Conservation (phyloP, 371 early-diverging fungal genomes). For the Mortierella sp. region DNA sequence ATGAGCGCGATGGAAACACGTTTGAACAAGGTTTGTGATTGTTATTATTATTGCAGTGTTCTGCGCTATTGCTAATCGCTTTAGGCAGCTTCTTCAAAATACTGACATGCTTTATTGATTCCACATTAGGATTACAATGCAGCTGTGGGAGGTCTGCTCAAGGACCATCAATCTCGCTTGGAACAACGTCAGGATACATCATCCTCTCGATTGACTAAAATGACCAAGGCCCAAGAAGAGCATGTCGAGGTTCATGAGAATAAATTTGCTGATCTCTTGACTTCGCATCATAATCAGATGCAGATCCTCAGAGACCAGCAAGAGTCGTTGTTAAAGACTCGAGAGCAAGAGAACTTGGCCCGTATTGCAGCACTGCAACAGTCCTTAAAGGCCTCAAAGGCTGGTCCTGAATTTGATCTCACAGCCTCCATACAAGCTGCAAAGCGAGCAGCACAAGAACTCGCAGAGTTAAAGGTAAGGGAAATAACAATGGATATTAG, state of each 20-base stretch:
- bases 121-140: slow-evolving; percentile 19
- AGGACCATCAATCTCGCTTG: slow-evolving; percentile 7
- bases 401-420: background rate
- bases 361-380: slow-evolving; percentile 14
- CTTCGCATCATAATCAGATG: slow-evolving; percentile 23
- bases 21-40: slow-evolving; percentile 20
- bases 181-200: slow-evolving; percentile 12
- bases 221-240: slow-evolving; percentile 21
- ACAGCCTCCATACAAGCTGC: slow-evolving; percentile 7
- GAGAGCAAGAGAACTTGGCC: background rate
- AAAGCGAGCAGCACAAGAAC: background rate
- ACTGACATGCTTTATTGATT: background rate
- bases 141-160: slow-evolving; percentile 5
- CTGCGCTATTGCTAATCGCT: too few relatives aligned
- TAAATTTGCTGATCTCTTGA: slow-evolving; percentile 22
- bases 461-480: slow-evolving; percentile 25
- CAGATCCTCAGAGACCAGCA: slow-evolving; percentile 17
- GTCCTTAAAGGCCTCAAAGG: background rate
- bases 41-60: background rate
- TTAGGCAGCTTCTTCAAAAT: background rate
- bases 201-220: background rate
- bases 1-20: slow-evolving; percentile 14
- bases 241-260: slow-evolving; percentile 28
- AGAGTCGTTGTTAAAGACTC: background rate
- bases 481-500: too few relatives aligned